A percentile compares a stretch with the other conserved stretches of the same genome.
phyloP scores from a whole-genome alignment of 1,284 basidiomycete genomes.

The Marasmius sp. region DNA sequence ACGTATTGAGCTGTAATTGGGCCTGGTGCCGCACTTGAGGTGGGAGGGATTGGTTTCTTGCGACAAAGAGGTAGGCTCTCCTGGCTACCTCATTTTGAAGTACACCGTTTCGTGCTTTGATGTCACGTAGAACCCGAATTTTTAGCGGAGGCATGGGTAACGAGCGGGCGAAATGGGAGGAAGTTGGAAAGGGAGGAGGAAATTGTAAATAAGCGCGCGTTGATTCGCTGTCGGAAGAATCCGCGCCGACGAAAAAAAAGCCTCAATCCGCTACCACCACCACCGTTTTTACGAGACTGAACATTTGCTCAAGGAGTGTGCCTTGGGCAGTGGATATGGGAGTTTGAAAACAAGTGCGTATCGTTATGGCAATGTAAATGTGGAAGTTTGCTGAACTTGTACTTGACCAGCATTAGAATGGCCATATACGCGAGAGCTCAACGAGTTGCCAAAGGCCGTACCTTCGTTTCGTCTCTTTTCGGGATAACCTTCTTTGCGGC shows the following conservation, averaged over 20 bases:
- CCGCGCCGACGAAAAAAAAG: background rate
- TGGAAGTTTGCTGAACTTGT: background rate
- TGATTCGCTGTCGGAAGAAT: background rate
- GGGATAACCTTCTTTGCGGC: constrained; percentile 75
- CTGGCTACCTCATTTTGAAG: constrained; percentile 77
- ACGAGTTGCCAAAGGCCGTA: constrained; percentile 68
- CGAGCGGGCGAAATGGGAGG: background rate
- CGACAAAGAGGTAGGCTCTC: constrained; percentile 87
- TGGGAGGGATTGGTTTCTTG: constrained; percentile 83
- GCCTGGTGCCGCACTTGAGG: constrained; percentile 91
- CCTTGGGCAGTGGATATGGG: constrained; percentile 2
- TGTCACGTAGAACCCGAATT: constrained; percentile 71
- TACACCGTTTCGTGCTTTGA: constrained; percentile 72
- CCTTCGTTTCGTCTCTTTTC: constrained; percentile 76
- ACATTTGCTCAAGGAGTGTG: background rate
- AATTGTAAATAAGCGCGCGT: background rate
- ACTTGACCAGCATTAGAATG: constrained; percentile 41
- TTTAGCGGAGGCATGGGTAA: constrained; percentile 30
- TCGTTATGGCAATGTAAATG: background rate
- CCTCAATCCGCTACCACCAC: background rate
- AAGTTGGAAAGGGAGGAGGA: background rate
- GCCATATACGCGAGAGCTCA: constrained; percentile 50
- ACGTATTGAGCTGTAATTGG: constrained; percentile 91
- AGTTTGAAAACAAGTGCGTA: constrained; percentile 11
- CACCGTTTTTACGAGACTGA: background rate